These are phyloP conservation scores for Withania somnifera DNA, from an alignment of 305 asterid genomes.

Conservation along the genomic window DNA sequence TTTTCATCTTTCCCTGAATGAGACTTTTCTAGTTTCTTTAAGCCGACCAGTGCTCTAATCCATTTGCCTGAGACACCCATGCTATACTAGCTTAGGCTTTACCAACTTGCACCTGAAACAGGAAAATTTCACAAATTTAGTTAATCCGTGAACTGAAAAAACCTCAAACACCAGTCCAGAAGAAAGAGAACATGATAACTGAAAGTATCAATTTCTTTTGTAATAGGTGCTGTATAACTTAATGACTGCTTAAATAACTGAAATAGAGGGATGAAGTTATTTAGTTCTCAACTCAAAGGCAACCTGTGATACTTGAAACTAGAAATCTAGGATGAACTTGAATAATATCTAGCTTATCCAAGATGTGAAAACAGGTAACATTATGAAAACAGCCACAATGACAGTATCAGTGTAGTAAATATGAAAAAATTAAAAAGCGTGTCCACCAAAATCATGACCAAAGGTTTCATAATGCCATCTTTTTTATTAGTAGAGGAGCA, in stretches of 20 bases:
- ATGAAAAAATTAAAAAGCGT: too few species aligned
- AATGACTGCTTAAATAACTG: not conserved
- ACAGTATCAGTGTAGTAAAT: not conserved
- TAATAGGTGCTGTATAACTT: not conserved
- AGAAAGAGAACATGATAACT: not conserved
- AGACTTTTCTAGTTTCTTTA: slow-evolving; percentile 58
- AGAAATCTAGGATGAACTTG: not conserved
- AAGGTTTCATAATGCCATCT: not conserved
- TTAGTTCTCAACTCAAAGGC: not conserved
- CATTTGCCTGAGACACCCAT: slow-evolving; percentile 89
- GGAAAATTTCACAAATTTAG: slow-evolving; percentile 2
- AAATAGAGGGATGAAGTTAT: not conserved
- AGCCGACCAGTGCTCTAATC: slow-evolving; percentile 68
- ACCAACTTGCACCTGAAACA: slow-evolving; percentile 36
- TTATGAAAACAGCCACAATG: not conserved
- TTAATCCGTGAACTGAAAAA: not conserved
- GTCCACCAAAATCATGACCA: not conserved
- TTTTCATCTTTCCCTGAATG: slow-evolving; percentile 44
- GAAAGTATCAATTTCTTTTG: not conserved
- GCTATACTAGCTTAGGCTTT: slow-evolving; percentile 6
- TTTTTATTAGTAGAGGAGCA: not conserved
- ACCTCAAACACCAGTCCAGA: not conserved
- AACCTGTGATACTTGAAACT: not conserved
- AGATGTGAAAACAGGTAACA: not conserved
- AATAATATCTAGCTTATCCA: not conserved